Evolutionary conservation across 1,139 yeast genomes (phyloP).

Genomic region (Pneumocystis murina): DNA sequence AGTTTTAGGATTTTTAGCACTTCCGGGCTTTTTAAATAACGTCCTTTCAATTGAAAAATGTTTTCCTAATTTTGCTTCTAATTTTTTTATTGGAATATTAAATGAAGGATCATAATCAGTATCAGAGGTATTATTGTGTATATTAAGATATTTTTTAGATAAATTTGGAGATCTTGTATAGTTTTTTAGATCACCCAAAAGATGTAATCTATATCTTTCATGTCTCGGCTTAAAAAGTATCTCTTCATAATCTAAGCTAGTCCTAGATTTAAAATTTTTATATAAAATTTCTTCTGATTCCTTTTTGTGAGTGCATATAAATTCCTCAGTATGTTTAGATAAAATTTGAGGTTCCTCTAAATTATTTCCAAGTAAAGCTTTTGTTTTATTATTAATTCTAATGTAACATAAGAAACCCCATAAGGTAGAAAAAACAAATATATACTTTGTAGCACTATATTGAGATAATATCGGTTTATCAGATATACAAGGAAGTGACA

Average conservation of each 20-base stretch:
- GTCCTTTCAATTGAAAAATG: background rate
- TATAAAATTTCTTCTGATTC: too few relatives aligned
- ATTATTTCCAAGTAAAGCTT: background rate
- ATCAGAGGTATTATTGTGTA: too few relatives aligned
- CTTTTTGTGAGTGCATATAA: background rate
- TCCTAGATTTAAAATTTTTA: too few relatives aligned
- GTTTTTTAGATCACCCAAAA: too few relatives aligned
- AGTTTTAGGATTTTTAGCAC: background rate
- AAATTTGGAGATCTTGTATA: too few relatives aligned
- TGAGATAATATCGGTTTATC: too few relatives aligned
- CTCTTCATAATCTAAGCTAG: too few relatives aligned
- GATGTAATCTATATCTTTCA: too few relatives aligned
- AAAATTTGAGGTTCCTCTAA: background rate
- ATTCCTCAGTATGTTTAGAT: background rate
- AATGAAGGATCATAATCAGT: background rate
- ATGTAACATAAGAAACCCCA: background rate
- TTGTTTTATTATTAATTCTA: background rate
- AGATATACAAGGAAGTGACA: background rate
- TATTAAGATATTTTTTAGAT: too few relatives aligned
- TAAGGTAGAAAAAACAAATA: too few relatives aligned
- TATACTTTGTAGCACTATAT: too few relatives aligned
- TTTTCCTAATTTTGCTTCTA: background rate
- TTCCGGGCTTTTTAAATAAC: background rate
- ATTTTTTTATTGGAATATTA: background rate
- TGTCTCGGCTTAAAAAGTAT: too few relatives aligned